These are phyloP conservation scores for Periconia sp. DNA, from an alignment of 2,329 filamentous ascomycete species.

Conservation along the genomic window DNA sequence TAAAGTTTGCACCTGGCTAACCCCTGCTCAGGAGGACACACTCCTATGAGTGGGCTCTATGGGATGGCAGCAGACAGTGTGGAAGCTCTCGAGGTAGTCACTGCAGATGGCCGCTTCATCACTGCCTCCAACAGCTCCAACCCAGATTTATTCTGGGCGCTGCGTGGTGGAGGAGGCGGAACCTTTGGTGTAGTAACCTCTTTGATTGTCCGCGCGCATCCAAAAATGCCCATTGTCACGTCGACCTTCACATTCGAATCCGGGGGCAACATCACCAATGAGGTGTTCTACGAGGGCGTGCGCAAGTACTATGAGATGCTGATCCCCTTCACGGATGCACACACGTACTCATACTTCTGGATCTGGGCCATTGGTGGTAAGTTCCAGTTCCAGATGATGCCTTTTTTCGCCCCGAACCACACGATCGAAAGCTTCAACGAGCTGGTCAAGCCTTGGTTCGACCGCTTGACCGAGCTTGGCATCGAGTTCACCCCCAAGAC, in stretches of 20 bases:
- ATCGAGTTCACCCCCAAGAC: slow-evolving; percentile 20
- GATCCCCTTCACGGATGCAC: slow-evolving; percentile 10
- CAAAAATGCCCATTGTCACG: slow-evolving; percentile 14
- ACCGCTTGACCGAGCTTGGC: slow-evolving; percentile 9
- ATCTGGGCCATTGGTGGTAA: slow-evolving; percentile 5
- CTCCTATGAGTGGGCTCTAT: slow-evolving; percentile 51
- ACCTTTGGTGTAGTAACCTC: slow-evolving; percentile 29
- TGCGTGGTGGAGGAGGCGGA: slow-evolving; percentile 29
- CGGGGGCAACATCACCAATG: slow-evolving; percentile 10
- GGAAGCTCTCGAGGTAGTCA: slow-evolving; percentile 23
- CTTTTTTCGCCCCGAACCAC: slow-evolving; percentile 15
- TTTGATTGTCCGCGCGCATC: slow-evolving; percentile 22
- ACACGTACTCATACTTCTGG: slow-evolving; percentile 17
- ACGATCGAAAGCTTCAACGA: slow-evolving; percentile 10
- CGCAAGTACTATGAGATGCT: slow-evolving; percentile 11
- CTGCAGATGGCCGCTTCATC: slow-evolving; percentile 20
- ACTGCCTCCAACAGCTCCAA: slow-evolving; percentile 18
- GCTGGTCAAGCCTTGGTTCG: slow-evolving; percentile 12
- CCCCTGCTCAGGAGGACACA: slow-evolving; percentile 50
- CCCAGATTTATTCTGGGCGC: slow-evolving; percentile 30
- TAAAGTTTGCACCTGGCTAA: neutral
- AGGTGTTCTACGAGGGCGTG: slow-evolving; percentile 23
- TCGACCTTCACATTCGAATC: slow-evolving; percentile 26
- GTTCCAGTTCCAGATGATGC: slow-evolving; percentile 9
- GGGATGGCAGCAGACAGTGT: slow-evolving; percentile 31